Base-by-base conservation (phyloP, 139 green algal genomes). In the Closterium sp. region DNA sequence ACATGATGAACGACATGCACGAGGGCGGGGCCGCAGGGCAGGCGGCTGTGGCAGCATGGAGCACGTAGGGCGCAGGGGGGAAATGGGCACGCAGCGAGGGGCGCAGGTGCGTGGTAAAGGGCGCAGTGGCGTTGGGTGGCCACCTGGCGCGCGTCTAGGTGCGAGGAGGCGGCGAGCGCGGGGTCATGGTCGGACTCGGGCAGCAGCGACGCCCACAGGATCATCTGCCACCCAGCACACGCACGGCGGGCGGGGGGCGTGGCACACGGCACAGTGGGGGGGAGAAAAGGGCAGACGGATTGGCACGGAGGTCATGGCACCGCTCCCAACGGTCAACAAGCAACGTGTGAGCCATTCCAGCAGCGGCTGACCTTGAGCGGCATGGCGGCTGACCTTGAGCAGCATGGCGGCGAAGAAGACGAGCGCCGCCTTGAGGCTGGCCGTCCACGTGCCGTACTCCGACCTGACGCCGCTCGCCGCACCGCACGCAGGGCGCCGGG, bases 371-470 rank as follows among this genome's bases (percentile, higher is more conserved):
- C 12, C 43, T 25, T 12, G 12, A 28, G 43, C 43, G 9, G n/a
- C n/a, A n/a, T n/a, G n/a, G 43, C 84, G 84, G 31, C 10, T 35
- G 32, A 91, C 88, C 88, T 91, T 91, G 12, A 91, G 30, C 64
- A 91, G 88, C 66, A 38, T 87, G 88, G 88, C 33, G n/a, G 31
- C 69, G 87, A 87, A n/a, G 33, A 87, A 91, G 4, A 91, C 88
- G 30, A 36, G n/a, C 25, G 88, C 88, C 25, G 88, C 88, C 69
- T 91, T 91, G n/a, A 89, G n/a, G 16, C 23, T 32, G 0, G 88
- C 69, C 25, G n/a, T 33, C 88, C 88, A 89, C 21, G 88, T 91
- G 88, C 69, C 88, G 87, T 91, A 85, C 36, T 91, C 88, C n/a
- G 88, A 91, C 69, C 88, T 91, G 88, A n/a, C n/a, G n/a, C n/a